These are phyloP conservation scores for Lentinula sp. DNA, from an alignment of 768 basidiomycete genomes.

Conservation along the genomic window DNA sequence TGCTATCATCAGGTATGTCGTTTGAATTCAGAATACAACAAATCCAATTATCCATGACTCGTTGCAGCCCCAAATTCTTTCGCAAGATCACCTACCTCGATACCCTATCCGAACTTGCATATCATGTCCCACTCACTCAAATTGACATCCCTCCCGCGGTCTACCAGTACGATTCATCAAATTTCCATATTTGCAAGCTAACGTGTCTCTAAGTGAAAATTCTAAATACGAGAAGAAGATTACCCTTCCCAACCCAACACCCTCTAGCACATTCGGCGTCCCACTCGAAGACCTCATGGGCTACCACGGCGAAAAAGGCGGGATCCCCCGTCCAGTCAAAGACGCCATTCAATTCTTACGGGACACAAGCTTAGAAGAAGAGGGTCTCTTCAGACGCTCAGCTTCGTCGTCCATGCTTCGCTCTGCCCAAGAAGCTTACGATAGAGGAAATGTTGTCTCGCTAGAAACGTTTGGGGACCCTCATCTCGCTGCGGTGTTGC, in stretches of 20 bases:
- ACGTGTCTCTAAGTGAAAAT: slow-evolving; percentile 54
- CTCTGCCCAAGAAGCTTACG: slow-evolving; percentile 79
- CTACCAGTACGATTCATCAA: slow-evolving; percentile 54
- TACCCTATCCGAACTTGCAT: slow-evolving; percentile 74
- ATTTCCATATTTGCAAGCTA: neutral
- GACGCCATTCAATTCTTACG: slow-evolving; percentile 71
- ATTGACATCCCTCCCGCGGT: slow-evolving; percentile 82
- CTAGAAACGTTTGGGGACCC: slow-evolving; percentile 72
- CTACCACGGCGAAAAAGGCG: slow-evolving; percentile 73
- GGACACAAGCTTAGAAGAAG: slow-evolving; percentile 63
- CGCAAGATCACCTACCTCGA: slow-evolving; percentile 73
- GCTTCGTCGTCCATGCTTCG: slow-evolving; percentile 63
- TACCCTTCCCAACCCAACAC: slow-evolving; percentile 52
- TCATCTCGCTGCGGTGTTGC: slow-evolving; percentile 74
- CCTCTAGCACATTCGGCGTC: slow-evolving; percentile 71
- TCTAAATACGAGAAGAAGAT: slow-evolving; percentile 68
- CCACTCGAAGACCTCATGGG: slow-evolving; percentile 84
- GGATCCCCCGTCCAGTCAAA: slow-evolving; percentile 74
- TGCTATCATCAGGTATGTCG: slow-evolving; percentile 72
- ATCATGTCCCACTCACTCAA: slow-evolving; percentile 76
- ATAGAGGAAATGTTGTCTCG: slow-evolving; percentile 79
- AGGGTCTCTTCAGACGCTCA: slow-evolving; percentile 81
- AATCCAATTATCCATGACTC: neutral
- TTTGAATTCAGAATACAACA: neutral
- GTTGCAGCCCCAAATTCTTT: slow-evolving; percentile 80